Evolutionary conservation across 2,329 filamentous ascomycete genomes (phyloP), one percentile per base, ranked within the genome.

Genomic region (Exophiala alcalophila): DNA sequence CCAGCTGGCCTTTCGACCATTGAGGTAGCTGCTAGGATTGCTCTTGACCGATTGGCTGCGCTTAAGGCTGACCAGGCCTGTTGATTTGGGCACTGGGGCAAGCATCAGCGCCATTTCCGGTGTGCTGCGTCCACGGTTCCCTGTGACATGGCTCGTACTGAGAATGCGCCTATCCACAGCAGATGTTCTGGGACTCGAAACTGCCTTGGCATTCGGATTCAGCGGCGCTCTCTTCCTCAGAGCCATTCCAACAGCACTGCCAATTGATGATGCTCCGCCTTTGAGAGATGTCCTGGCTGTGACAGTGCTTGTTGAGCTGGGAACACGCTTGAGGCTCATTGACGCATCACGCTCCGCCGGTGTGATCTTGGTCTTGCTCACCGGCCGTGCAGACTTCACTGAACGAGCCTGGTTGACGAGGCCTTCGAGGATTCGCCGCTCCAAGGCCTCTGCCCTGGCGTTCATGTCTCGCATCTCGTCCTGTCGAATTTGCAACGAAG

Each of bases 391-490:
- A 59, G 61, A 59, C 29, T 92, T 85, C 44, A 97, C 77, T 5
- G 61, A 64, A 32, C 91, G 84, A 14, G 91, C 96, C 62, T 97
- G 91, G 57, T 97, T 90, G 69, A 98, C 94, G 50, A 97, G 87
- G 18, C 91, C 90, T 54, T 97, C 91, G 21, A 98, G 71, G 55
- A 98, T 95, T 18, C 92, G 83, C 38, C 90, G 85, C 68, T 98
- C 92, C 16, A 98, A 74, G 3, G 81, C 79, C 62, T 96, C 89
- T 2, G 91, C 92, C 50, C 91, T 85, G 8, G 77, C 72, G 62
- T 97, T 91, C 86, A 98, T 96, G 18, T 85, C 77, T 31, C 87
- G 81, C 46, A 98, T 79, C 67, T 97, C 92, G 55, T 97, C 91
- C 30, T 87, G 84, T 40, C 92, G 84, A 43, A 97, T 82, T 12